Base-by-base conservation (phyloP, 1,139 yeast species). In the Suhomyces maxii region DNA sequence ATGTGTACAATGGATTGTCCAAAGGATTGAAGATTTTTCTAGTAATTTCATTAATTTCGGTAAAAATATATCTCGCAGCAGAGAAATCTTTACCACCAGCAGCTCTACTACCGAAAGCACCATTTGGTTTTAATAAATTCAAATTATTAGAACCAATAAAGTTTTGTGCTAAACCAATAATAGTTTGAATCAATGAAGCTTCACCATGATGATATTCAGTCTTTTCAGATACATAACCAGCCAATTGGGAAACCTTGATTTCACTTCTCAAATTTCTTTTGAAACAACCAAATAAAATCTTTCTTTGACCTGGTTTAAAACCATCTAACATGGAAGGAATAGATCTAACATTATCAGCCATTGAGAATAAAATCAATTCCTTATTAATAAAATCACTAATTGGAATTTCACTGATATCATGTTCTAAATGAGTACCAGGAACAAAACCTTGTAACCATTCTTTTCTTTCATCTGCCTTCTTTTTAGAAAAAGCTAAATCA, bases 171-270 rank as follows among this genome's bases (percentile, higher is more conserved):
- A 95, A 70, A 18, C 96, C 95, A 58, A 93, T 83, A 62, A 95
- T 91, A 0, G 99, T 89, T 65, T 86, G 96, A 56, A 84, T 83
- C 53, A 95, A 76, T 1, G 98, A 85, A 44, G 76, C 83, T 60
- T 93, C 98, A 68, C 98, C 99, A 64, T 95, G 99, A 61, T 95
- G 99, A 62, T 95, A 95, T 1, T 91, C 96, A 0, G 98, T 89
- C 50, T 86, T 84, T 64, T 87, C 96, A 30, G 93, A 81, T 33
- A 91, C 89, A 60, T 88, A 89, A 59, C 97, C 97, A 25, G 89
- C 95, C 54, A 95, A 77, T 63, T 88, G 96, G 8, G 95, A 89
- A 36, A 95, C 98, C 61, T 91, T 91, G 57, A 89, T 83, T 68
- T 93, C 97, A 37, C 76, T 72, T 45, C 70, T 80, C 55, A 89